phyloP scores from a whole-genome alignment of 139 green algal genomes.

The Chlamydomonas sphaeroides region DNA sequence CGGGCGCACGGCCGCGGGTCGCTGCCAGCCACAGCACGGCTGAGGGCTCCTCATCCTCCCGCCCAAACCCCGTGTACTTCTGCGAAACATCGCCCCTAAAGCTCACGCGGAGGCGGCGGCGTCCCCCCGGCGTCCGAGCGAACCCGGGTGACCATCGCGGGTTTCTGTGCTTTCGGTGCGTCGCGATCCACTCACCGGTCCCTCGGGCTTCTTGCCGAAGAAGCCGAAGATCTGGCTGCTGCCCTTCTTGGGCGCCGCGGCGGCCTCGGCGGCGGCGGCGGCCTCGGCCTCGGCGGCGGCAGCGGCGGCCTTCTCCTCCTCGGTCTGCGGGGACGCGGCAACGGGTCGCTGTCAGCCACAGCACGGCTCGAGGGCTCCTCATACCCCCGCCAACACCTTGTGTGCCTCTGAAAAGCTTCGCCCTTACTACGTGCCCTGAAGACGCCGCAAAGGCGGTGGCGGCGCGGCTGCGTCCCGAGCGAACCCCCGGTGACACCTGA shows the following conservation, averaged over 20 bases:
- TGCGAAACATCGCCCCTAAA: neutral
- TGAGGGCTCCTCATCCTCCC: neutral
- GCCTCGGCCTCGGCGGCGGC: neutral
- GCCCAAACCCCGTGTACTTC: neutral
- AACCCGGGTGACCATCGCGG: too few species aligned
- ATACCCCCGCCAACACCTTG: too few species aligned
- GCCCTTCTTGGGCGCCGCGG: neutral
- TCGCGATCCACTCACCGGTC: neutral
- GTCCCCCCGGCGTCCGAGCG: too few species aligned
- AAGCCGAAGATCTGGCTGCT: slow-evolving; percentile 31
- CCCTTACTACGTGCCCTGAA: too few species aligned
- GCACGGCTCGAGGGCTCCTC: too few species aligned
- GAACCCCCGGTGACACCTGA: too few species aligned
- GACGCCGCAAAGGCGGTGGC: too few species aligned
- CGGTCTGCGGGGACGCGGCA: too few species aligned
- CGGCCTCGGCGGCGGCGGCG: neutral
- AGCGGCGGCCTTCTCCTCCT: neutral
- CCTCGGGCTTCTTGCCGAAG: slow-evolving; percentile 33
- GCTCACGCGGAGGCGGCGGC: too few species aligned
- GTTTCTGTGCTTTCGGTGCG: neutral
- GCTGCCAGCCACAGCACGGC: neutral
- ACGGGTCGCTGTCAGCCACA: too few species aligned
- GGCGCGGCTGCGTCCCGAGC: too few species aligned
- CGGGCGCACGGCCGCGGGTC: neutral
- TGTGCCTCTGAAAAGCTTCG: too few species aligned